These are phyloP conservation scores for Phlebopus sp. DNA, from an alignment of 1,284 basidiomycete genomes.

Conservation along the genomic window DNA sequence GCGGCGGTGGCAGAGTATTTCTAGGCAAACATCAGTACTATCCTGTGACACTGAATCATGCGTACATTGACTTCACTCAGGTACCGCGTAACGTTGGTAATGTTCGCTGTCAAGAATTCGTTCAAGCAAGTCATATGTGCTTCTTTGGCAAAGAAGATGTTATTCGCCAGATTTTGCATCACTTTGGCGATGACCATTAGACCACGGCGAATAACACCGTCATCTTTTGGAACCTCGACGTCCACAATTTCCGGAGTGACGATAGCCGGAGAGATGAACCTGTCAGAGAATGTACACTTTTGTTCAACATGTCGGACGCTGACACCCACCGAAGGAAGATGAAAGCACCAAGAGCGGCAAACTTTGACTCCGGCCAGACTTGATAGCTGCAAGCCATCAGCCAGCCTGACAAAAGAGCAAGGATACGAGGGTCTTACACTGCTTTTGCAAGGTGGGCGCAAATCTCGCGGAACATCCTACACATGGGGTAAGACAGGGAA, in stretches of 20 bases:
- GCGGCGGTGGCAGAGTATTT: conserved; percentile 49
- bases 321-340: conserved; percentile 74
- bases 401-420: conserved; percentile 6
- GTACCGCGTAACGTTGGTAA: conserved; percentile 79
- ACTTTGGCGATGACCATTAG: conserved; percentile 87
- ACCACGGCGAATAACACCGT: conserved; percentile 64
- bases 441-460: conserved; percentile 80
- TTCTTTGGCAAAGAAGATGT: conserved; percentile 88
- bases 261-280: conserved; percentile 83
- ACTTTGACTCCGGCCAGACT: conserved; percentile 81
- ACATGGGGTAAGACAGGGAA: conserved; percentile 8
- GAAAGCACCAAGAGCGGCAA: conserved; percentile 86
- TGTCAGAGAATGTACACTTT: conserved; percentile 25
- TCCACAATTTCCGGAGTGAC: conserved; percentile 85
- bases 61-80: conserved; percentile 77
- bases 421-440: conserved; percentile 54
- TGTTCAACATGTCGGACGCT: neutral
- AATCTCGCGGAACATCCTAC: conserved; percentile 83
- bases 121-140: conserved; percentile 82
- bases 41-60: conserved; percentile 5
- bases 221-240: conserved; percentile 70
- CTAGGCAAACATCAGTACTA: conserved; percentile 33
- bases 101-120: conserved; percentile 74
- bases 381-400: conserved; percentile 36
- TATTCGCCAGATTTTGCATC: conserved; percentile 90